Conservation (phyloP, 2,329 filamentous ascomycete species). For the Amesomyces nigricolor region DNA sequence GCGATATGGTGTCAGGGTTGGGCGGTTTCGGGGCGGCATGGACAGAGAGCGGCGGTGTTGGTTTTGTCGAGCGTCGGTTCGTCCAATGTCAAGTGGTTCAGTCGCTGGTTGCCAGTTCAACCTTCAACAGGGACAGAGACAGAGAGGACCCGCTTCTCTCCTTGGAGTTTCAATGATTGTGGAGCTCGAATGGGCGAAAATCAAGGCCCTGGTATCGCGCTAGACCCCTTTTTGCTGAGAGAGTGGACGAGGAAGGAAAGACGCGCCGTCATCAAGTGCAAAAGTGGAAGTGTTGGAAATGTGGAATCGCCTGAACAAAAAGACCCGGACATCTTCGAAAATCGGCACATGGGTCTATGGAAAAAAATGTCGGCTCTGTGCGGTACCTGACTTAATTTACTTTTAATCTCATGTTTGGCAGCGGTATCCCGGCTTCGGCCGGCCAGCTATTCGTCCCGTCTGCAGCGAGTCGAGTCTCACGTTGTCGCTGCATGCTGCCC, state of each 20-base stretch:
- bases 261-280: too few relatives aligned
- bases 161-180: background rate
- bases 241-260: background rate
- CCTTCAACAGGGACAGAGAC: too few relatives aligned
- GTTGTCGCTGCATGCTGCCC: background rate
- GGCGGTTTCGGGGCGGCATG: conserved; percentile 5
- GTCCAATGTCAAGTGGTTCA: background rate
- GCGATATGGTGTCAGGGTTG: conserved; percentile 3
- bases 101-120: conserved; percentile 6
- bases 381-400: conserved; percentile 8
- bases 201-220: conserved; percentile 3
- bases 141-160: background rate
- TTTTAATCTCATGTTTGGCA: conserved; percentile 12
- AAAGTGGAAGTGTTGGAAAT: too few relatives aligned
- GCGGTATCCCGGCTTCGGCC: conserved; percentile 6
- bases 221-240: background rate
- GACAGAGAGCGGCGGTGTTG: background rate
- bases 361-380: background rate
- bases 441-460: background rate
- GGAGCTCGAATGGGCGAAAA: conserved; percentile 9
- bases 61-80: too few relatives aligned
- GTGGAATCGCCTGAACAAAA: too few relatives aligned
- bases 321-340: background rate
- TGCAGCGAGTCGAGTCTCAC: conserved; percentile 6
- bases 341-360: background rate